Percentiles rank a stretch among this genome's conserved stretches.
Conservation (phyloP, 2,329 filamentous ascomycete genomes). For the Stagonosporopsis chrysanthemi region DNA sequence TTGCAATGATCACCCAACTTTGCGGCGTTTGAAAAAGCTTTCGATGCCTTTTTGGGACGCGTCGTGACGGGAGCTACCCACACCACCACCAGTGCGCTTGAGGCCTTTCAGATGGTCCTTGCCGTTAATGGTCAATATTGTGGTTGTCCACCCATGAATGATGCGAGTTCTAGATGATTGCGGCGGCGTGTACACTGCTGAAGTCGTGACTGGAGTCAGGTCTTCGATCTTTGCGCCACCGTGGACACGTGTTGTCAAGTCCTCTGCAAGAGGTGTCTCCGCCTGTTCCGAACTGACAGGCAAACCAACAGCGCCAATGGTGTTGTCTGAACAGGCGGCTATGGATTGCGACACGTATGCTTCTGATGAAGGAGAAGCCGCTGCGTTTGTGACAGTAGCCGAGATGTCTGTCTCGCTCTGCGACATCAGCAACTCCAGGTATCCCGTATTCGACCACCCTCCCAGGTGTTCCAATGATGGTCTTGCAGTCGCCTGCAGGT, state of each 20-base stretch:
- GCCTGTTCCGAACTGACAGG: not conserved
- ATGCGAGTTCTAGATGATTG: constrained; percentile 8
- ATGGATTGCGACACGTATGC: not conserved
- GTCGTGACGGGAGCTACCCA: constrained; percentile 80
- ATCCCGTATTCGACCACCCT: constrained; percentile 72
- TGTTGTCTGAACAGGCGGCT: not conserved
- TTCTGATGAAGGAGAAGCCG: not conserved
- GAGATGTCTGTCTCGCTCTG: constrained; percentile 1
- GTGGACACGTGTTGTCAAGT: too few relatives aligned
- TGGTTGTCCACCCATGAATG: constrained; percentile 54
- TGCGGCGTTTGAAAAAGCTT: constrained; percentile 74
- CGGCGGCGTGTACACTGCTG: not conserved
- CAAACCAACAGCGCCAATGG: not conserved
- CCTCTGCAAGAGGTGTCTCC: not conserved
- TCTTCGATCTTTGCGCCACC: not conserved
- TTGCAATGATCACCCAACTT: constrained; percentile 41
- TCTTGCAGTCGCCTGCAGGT: constrained; percentile 50
- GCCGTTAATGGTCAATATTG: constrained; percentile 71
- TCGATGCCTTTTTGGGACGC: constrained; percentile 77
- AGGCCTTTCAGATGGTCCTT: constrained; percentile 75
- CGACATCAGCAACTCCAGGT: constrained; percentile 58
- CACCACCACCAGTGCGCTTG: constrained; percentile 81
- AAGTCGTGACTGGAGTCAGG: not conserved
- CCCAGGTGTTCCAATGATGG: constrained; percentile 62
- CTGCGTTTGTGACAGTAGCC: not conserved